Evolutionary conservation across 2,329 filamentous ascomycete genomes (phyloP), one percentile per base, ranked within the genome.

Genomic region (Paraconiothyrium sp.): DNA sequence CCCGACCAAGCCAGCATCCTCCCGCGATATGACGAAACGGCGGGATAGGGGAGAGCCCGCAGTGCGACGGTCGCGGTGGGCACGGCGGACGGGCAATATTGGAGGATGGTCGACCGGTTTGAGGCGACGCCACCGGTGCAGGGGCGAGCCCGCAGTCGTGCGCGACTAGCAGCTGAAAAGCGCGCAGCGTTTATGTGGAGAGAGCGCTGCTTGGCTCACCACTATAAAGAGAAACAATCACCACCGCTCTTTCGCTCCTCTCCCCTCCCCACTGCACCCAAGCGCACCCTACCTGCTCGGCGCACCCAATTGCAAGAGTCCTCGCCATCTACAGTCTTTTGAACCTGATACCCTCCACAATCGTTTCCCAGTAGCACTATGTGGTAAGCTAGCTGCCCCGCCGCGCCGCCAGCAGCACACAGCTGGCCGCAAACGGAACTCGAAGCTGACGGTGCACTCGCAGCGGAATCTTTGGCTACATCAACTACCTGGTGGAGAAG

Each of bases 401-500:
- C 68, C 57, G 46, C 50, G 11, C 22, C 34, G n/a, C 32, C 49
- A 47, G 41, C 44, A 49, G 30, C 52, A 32, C 41, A 34, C 62
- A 56, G 63, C 57, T 50, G 54, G 35, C 59, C 47, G 44, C 58
- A 64, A 50, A 63, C 34, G 54, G 8, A 59, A 57, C 16, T 4
- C n/a, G 16, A 3, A 14, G 59, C 69, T 69, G 70, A 76, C 72
- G 41, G 66, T 57, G 46, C 54, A 30, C 47, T 37, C 51, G 50
- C 70, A 94, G 92, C 90, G 92, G 92, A 82, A 96, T 95, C 83
- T 96, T 98, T 85, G 94, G 94, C 76, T 98, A 98, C 87, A 92
- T 98, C 85, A 98, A 98, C 86, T 98, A 98, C 84, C 86, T 98
- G 80, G 93, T 98, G 80, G 95, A 98, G 88, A 97, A 97, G 88